Conservation (phyloP, 202 grass and related monocot species). For the Thinopyrum obtusiflorum region DNA sequence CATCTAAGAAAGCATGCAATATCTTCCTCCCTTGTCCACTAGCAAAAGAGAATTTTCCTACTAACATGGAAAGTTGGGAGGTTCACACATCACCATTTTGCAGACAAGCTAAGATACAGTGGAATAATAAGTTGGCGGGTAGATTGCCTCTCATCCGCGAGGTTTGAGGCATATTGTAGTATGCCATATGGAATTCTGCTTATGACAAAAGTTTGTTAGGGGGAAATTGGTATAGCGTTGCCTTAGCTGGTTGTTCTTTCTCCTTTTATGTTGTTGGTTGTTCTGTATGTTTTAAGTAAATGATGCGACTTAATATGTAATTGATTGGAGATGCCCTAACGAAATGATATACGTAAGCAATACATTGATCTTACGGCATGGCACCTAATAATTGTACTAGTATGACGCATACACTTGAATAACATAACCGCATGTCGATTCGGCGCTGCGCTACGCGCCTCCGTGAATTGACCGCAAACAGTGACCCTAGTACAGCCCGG, state of each 20-base stretch:
- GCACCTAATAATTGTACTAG: background rate
- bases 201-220: background rate
- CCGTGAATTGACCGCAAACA: background rate
- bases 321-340: background rate
- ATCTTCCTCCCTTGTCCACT: too few relatives aligned
- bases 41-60: too few relatives aligned
- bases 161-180: too few relatives aligned
- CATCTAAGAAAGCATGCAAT: too few relatives aligned
- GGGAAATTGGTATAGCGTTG: background rate
- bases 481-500: background rate
- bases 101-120: too few relatives aligned
- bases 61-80: too few relatives aligned
- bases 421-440: background rate
- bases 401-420: background rate
- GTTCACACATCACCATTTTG: too few relatives aligned
- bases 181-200: background rate
- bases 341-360: background rate
- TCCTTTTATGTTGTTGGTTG: background rate
- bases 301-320: background rate
- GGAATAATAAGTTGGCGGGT: too few relatives aligned
- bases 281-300: background rate
- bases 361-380: background rate
- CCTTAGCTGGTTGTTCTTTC: background rate
- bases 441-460: background rate
- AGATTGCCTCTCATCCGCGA: too few relatives aligned